phyloP scores from a whole-genome alignment of 192 early-diverging fungal species.

The Backusella australiensis region DNA sequence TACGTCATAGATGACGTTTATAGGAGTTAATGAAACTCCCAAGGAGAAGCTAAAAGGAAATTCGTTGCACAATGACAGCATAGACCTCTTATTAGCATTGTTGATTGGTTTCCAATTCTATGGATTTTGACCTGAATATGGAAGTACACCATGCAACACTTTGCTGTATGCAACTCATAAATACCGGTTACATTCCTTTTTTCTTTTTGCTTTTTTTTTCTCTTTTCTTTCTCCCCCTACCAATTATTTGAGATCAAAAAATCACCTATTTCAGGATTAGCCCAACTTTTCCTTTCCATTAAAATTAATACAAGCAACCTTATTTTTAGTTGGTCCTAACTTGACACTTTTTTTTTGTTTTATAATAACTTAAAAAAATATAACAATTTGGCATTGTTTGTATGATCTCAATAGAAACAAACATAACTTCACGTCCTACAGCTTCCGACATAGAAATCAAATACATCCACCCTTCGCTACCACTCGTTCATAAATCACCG shows the following conservation, averaged over 20 bases:
- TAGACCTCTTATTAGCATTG: not conserved
- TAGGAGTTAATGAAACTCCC: not conserved
- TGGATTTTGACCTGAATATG: conserved; percentile 8
- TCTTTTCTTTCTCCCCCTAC: not conserved
- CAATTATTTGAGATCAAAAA: conserved; percentile 8
- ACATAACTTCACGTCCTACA: not conserved
- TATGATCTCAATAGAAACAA: conserved; percentile 2
- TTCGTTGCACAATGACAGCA: conserved; percentile 15
- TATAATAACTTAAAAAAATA: not conserved
- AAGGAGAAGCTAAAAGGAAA: conserved; percentile 1
- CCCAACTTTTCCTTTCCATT: not conserved
- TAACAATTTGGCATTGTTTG: not conserved
- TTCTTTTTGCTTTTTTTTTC: not conserved
- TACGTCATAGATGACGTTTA: conserved; percentile 4
- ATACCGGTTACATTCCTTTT: conserved; percentile 9
- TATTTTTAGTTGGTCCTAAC: not conserved
- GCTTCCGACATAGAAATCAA: not conserved
- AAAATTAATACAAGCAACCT: conserved; percentile 7
- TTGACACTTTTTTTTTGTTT: conserved; percentile 1
- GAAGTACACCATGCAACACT: conserved; percentile 6
- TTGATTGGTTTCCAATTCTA: conserved; percentile 14
- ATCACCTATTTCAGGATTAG: not conserved
- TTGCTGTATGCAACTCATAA: not conserved
- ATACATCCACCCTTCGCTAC: not conserved
- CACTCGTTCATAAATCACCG: not conserved